Evolutionary conservation across 441 rosid species (phyloP).

Genomic region (Isatis lusitanica): DNA sequence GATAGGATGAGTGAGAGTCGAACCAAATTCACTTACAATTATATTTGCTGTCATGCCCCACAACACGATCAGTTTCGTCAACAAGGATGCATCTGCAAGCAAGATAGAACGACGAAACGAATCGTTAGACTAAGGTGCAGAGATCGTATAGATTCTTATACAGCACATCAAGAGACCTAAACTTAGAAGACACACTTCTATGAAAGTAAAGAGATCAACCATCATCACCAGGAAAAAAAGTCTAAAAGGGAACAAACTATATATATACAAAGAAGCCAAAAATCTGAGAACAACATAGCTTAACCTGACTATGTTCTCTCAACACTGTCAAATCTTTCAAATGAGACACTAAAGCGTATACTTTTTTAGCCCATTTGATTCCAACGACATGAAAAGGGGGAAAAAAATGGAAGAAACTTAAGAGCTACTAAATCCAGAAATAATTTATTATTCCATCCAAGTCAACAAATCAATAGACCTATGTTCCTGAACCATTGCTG

Average conservation of each 20-base stretch:
- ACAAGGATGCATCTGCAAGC: conserved; percentile 90
- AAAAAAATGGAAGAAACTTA: background rate
- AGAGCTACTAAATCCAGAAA: background rate
- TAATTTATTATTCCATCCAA: background rate
- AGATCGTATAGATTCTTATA: background rate
- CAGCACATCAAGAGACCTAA: background rate
- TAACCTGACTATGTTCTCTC: conserved; percentile 9
- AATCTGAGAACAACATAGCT: background rate
- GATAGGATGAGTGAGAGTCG: background rate
- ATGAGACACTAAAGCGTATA: conserved; percentile 1
- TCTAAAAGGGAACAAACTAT: background rate
- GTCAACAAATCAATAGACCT: conserved; percentile 1
- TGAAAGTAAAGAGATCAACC: background rate
- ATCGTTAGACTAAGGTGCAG: background rate
- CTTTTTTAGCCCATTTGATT: conserved; percentile 3
- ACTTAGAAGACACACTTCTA: background rate
- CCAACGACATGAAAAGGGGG: background rate
- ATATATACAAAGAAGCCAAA: background rate
- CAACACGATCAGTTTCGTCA: conserved; percentile 77
- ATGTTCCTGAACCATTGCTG: background rate
- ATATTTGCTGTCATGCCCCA: conserved; percentile 91
- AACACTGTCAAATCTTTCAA: conserved; percentile 4
- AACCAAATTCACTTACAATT: conserved; percentile 59
- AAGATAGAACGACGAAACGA: conserved; percentile 6
- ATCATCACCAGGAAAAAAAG: background rate